Conservation (phyloP, 2,329 filamentous ascomycete genomes). For the Chalara sp. region DNA sequence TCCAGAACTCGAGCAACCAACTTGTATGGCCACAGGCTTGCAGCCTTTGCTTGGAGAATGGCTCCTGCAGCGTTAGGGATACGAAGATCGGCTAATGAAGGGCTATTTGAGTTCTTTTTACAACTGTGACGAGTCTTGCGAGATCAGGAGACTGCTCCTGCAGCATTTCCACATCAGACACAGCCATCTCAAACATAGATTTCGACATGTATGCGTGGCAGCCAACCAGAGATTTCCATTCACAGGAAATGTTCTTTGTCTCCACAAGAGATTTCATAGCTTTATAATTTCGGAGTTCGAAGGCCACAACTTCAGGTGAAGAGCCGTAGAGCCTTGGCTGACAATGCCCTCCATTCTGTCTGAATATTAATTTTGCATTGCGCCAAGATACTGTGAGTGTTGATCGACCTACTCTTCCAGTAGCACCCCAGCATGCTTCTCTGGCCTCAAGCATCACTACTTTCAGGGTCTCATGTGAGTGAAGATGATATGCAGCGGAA, state of each 20-base stretch:
- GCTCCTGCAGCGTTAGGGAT: constrained; percentile 54
- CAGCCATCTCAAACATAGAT: constrained; percentile 45
- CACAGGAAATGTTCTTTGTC: constrained; percentile 55
- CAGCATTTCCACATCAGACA: constrained; percentile 44
- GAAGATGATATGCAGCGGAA: constrained; percentile 59
- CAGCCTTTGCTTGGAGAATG: constrained; percentile 57
- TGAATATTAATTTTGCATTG: constrained; percentile 3
- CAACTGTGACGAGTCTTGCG: constrained; percentile 32
- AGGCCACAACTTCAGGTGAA: constrained; percentile 54
- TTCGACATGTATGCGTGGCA: constrained; percentile 57
- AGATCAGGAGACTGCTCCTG: constrained; percentile 48
- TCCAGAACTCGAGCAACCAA: constrained; percentile 68
- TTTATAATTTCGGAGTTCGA: constrained; percentile 64
- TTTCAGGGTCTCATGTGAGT: constrained; percentile 38
- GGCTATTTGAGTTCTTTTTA: constrained; percentile 22
- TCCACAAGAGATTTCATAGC: constrained; percentile 52
- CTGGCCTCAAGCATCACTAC: constrained; percentile 71
- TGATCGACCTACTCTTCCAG: constrained; percentile 56
- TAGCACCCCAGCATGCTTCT: constrained; percentile 78
- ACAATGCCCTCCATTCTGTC: constrained; percentile 64
- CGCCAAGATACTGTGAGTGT: neutral
- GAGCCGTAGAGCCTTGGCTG: constrained; percentile 62
- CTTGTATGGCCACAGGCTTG: constrained; percentile 78
- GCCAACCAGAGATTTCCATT: constrained; percentile 58
- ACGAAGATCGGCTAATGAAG: constrained; percentile 43